Percentiles rank a stretch among this genome's conserved stretches.
Evolutionary conservation across 257 asterid species (phyloP).

Genomic region (Solanum tarijense): DNA sequence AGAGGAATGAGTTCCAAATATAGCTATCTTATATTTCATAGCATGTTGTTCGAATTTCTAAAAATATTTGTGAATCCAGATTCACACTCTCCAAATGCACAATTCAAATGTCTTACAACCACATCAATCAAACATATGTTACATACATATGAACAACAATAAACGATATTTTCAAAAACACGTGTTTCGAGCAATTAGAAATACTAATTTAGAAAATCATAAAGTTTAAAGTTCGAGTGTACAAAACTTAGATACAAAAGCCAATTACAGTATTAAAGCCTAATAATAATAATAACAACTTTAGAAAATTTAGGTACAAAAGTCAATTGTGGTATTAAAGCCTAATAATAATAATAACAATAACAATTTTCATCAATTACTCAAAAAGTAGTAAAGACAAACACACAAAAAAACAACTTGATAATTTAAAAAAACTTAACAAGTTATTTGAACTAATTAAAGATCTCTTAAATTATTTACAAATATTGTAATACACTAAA

Average conservation of each 20-base stretch:
- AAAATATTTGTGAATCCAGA: background rate
- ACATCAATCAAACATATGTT: background rate
- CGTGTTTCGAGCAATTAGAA: too few relatives aligned
- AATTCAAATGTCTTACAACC: background rate
- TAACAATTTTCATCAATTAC: background rate
- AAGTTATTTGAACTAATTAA: background rate
- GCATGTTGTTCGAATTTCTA: background rate
- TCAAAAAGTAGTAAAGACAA: background rate
- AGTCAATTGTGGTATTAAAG: background rate
- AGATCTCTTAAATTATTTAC: background rate
- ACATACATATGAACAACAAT: too few relatives aligned
- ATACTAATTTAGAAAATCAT: accelerated
- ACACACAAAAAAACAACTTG: background rate
- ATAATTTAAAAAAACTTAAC: background rate
- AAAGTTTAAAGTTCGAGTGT: background rate
- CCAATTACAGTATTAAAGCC: too few relatives aligned
- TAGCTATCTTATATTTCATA: background rate
- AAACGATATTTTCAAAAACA: too few relatives aligned
- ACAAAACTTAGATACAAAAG: too few relatives aligned
- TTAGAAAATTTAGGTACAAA: background rate
- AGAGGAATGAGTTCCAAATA: background rate
- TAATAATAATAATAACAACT: too few relatives aligned
- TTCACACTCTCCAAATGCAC: accelerated
- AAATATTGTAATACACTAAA: background rate
- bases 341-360: background rate